Evolutionary conservation across 2,329 filamentous ascomycete species (phyloP).

Genomic region (Fusarium torreyae): DNA sequence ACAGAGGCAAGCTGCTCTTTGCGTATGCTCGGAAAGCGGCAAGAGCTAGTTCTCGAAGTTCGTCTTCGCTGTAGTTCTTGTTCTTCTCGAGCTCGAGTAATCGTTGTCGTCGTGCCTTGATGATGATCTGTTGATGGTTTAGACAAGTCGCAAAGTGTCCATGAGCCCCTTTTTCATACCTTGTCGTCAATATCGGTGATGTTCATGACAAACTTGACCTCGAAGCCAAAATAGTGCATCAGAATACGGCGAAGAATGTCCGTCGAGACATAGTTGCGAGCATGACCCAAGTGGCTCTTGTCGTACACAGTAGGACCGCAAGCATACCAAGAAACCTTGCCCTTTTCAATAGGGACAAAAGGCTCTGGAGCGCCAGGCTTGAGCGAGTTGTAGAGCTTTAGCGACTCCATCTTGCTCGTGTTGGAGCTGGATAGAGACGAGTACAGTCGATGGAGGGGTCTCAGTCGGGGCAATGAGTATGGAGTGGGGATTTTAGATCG

Average conservation of each 20-base stretch:
- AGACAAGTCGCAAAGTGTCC: conserved; percentile 27
- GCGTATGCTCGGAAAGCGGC: conserved; percentile 71
- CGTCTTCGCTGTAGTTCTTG: conserved; percentile 69
- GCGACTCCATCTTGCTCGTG: conserved; percentile 63
- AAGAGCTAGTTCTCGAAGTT: conserved; percentile 64
- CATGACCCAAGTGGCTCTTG: conserved; percentile 86
- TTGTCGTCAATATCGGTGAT: conserved; percentile 89
- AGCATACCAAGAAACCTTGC: conserved; percentile 87
- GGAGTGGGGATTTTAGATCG: conserved; percentile 48
- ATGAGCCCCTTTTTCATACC: conserved; percentile 55
- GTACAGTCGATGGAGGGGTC: conserved; percentile 53
- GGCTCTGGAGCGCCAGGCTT: conserved; percentile 79
- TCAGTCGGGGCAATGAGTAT: conserved; percentile 44
- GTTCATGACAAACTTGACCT: conserved; percentile 92
- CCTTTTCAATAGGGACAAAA: conserved; percentile 80
- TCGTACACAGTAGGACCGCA: conserved; percentile 92
- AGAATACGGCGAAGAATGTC: conserved; percentile 90
- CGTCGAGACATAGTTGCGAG: conserved; percentile 90
- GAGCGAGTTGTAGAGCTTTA: conserved; percentile 87
- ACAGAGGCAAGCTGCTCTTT: conserved; percentile 67
- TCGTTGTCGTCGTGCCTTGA: conserved; percentile 81
- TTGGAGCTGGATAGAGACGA: conserved; percentile 49
- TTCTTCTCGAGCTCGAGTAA: conserved; percentile 84
- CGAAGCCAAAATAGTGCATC: conserved; percentile 85
- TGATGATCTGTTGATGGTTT: conserved; percentile 64